phyloP scores from a whole-genome alignment of 345 rosid species.

The Draba incana region DNA sequence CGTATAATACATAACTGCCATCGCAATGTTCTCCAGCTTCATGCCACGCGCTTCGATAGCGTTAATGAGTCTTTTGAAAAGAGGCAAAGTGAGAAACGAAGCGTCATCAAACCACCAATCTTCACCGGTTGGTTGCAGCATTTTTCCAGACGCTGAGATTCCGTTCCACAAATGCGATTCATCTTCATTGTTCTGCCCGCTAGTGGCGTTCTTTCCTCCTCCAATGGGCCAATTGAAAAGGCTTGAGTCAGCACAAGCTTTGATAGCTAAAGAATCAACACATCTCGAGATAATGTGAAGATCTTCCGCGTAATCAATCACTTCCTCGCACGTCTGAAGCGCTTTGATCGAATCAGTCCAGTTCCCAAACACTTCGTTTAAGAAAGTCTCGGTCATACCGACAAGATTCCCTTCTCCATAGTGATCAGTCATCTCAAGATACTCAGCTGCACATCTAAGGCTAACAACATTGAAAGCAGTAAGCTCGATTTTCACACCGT shows the following conservation, averaged over 20 bases:
- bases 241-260: constrained; percentile 67
- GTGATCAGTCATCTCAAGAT: constrained; percentile 60
- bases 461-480: constrained; percentile 60
- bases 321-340: constrained; percentile 74
- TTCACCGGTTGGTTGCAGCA: constrained; percentile 52
- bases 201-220: constrained; percentile 28
- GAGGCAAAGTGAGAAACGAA: constrained; percentile 54
- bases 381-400: constrained; percentile 57
- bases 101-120: constrained; percentile 84
- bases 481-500: constrained; percentile 66
- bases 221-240: constrained; percentile 63
- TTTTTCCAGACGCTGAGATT: constrained; percentile 48
- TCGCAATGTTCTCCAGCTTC: constrained; percentile 58
- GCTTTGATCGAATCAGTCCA: constrained; percentile 73
- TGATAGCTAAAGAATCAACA: constrained; percentile 67
- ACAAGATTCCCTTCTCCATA: constrained; percentile 72
- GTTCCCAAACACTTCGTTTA: constrained; percentile 57
- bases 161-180: constrained; percentile 61
- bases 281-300: constrained; percentile 73
- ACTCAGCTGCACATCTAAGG: constrained; percentile 78
- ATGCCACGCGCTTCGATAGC: constrained; percentile 56
- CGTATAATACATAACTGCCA: constrained; percentile 60
- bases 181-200: constrained; percentile 38
- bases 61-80: constrained; percentile 56
- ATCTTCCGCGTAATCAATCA: constrained; percentile 60